Base-by-base conservation (phyloP, 345 rosid genomes). In the Conringia planisiliqua region DNA sequence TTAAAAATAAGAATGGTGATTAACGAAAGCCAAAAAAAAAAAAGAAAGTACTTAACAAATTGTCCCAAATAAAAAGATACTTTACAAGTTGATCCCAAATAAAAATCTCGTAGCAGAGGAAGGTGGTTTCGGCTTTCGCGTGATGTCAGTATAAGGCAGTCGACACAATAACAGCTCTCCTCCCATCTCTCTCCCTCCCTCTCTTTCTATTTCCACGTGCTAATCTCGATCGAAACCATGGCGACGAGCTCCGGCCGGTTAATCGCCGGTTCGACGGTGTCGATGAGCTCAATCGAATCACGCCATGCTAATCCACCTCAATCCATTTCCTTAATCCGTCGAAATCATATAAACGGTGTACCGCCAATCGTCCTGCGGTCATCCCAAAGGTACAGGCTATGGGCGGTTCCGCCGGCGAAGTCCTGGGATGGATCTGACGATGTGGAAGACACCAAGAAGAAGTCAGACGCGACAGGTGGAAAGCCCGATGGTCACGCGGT, bases 191-290 rank as follows among this genome's bases (percentile, higher is more conserved):
- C 68, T 22, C 24, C 2, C 24, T 22, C 32, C 38, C 46, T 42
- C 48, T 38, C 47, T 6, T 6, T 3, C 9, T 11, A 5, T 35
- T 7, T 14, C 18, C 10, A 13, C 36, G 17, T 38, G 32, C 43
- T 11, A 12, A 40, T 70, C 20, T 38, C 38, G 30, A 55, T 36
- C 47, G 22, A 56, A 55, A n/a, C 72, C 75, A 89, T 93, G 98
- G 76, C 86, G 46, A 85, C 88, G 43, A 81, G 77, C 78, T 74
- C 78, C 84, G 68, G 81, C 79, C 86, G 85, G 72, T 68, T 84
- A 69, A 71, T 77, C 68, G 68, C 74, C 82, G 83, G 78, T 24
- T 65, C 60, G 17, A 48, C 78, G 33, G 20, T 56, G 12, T 52
- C 81, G 29, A n/a, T 62, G 61, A 33, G 73, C 27, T 62, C 75